A percentile compares a stretch with the other conserved stretches of the same genome.
Evolutionary conservation across 441 rosid genomes (phyloP).

Genomic region (Heliophila coronopifolia): DNA sequence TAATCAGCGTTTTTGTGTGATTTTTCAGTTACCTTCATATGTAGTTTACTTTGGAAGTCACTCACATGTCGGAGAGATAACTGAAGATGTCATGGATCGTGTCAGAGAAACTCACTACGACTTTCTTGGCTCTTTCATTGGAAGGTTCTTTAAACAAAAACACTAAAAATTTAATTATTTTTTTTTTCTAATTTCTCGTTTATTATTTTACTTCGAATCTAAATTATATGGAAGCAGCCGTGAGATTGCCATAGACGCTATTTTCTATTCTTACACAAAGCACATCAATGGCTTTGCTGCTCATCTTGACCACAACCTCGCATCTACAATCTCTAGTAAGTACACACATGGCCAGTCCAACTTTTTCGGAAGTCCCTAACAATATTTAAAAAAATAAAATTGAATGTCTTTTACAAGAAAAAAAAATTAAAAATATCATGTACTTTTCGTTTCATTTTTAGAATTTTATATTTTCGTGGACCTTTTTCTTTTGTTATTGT

Average conservation of each 20-base stretch:
- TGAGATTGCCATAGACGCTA: conserved; percentile 35
- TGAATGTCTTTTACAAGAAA: no score
- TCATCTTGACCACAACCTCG: conserved; percentile 36
- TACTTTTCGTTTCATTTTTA: no score
- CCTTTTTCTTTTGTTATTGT: no score
- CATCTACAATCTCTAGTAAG: conserved; percentile 41
- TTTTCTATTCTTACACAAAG: conserved; percentile 55
- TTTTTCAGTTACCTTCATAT: conserved; percentile 31
- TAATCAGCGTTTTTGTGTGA: neutral
- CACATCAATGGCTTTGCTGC: conserved; percentile 71
- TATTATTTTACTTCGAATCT: no score
- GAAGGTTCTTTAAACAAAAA: conserved; percentile 38
- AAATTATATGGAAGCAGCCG: conserved; percentile 29
- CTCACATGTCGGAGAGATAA: conserved; percentile 36
- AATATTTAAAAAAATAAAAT: no score
- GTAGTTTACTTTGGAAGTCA: conserved; percentile 60
- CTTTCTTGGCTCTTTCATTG: conserved; percentile 47
- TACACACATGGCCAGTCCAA: no score
- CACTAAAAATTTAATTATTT: no score
- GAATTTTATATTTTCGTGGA: no score
- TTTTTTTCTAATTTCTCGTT: no score
- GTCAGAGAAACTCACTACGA: conserved; percentile 42
- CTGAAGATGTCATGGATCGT: conserved; percentile 28
- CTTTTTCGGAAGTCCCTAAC: no score
- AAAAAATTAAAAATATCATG: no score